Evolutionary conservation across 169 alveolate species (phyloP), one percentile per base, ranked within the genome.

Genomic region (Nephromyces sp.): DNA sequence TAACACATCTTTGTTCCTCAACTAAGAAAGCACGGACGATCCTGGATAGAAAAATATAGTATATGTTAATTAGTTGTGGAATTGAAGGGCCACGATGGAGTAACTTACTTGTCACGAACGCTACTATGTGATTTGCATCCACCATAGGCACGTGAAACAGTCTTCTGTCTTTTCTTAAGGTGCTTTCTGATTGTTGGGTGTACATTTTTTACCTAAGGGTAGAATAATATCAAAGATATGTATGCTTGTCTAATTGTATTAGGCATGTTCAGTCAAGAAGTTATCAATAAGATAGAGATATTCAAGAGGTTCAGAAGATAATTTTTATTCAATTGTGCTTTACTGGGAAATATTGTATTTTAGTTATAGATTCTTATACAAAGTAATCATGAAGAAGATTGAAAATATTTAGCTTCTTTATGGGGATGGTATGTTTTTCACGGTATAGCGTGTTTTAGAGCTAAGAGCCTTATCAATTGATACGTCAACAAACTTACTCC

Each of bases 1-100:
- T 92, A 72, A 90, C 92, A 35, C 86, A 86, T 80, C 89, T 90
- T 68, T 90, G 95, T 73, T 92, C 97, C 69, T 92, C 97, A 34
- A 88, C 86, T 30, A 92, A 84, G 88, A 92, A 92, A 30, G 97
- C 95, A 69, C 97, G 89, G 31, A 90, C 79, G 25, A 92, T 90
- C 74, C 97, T 86, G 79, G 5, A 88, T 90, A 52, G 90, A 92
- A 77, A 81, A 87, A 6, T 88, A 86, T 79, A 92, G 87, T 31
- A 6, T 21, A 27, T 21, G 51, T 29, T 29, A 66, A 74, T 2
- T 15, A n/a, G 21, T 6, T 15, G 6, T 6, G 75, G 5, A 4
- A 29, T 25, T n/a, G 3, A 29, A 53, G 1, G 0, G 78, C 35
- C 1, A 22, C 77, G 6, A 8, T 32, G 1, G n/a, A 52, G 32